These are phyloP conservation scores for Venturiaceae sp. DNA, from an alignment of 2,329 filamentous ascomycete genomes.

Conservation along the genomic window DNA sequence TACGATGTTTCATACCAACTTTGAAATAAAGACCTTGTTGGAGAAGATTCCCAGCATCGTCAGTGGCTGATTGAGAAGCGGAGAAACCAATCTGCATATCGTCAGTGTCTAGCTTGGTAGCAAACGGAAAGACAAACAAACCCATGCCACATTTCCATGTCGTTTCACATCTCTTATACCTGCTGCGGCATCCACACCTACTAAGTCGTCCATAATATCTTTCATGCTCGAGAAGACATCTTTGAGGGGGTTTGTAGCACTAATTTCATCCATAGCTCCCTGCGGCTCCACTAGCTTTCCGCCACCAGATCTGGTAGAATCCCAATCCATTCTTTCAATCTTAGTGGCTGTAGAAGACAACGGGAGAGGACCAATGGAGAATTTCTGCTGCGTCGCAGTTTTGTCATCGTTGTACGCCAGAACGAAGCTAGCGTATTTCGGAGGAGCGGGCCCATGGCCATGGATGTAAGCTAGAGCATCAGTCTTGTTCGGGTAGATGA, in stretches of 20 bases:
- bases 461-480: slow-evolving; percentile 36
- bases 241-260: neutral
- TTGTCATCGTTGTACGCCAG: slow-evolving; percentile 34
- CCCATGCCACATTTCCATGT: neutral
- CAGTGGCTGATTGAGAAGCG: slow-evolving; percentile 22
- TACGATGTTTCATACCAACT: slow-evolving; percentile 28
- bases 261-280: neutral
- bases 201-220: slow-evolving; percentile 34
- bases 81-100: slow-evolving; percentile 16
- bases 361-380: slow-evolving; percentile 40
- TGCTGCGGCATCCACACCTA: slow-evolving; percentile 15
- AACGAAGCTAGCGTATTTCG: slow-evolving; percentile 37
- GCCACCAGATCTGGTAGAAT: neutral
- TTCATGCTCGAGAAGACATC: slow-evolving; percentile 27
- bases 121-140: slow-evolving; percentile 5
- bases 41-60: slow-evolving; percentile 2
- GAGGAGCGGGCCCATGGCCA: slow-evolving; percentile 23
- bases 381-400: slow-evolving; percentile 36
- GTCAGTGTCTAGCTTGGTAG: too few species aligned
- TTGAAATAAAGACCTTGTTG: neutral
- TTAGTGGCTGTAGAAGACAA: slow-evolving; percentile 20
- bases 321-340: slow-evolving; percentile 14
- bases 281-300: neutral
- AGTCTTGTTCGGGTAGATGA: slow-evolving; percentile 39
- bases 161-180: neutral